Conservation (phyloP, 495 filamentous ascomycete species). For the Penicillium samsonianum region DNA sequence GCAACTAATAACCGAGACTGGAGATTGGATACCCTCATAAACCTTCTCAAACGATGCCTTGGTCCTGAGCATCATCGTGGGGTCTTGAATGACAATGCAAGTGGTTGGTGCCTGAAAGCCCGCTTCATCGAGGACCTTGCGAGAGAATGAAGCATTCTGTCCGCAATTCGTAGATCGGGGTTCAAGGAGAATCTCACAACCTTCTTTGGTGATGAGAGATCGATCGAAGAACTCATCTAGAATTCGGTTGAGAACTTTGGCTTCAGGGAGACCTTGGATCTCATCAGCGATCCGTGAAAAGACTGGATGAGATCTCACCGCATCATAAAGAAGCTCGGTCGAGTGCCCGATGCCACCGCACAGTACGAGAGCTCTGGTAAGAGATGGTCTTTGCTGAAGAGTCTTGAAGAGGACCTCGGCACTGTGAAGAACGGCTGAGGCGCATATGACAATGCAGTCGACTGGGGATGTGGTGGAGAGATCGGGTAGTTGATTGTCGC, state of each 20-base stretch:
- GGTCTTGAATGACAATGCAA: constrained; percentile 39
- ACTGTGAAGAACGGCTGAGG: constrained; percentile 26
- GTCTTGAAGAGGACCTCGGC: constrained; percentile 23
- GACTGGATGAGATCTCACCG: constrained; percentile 26
- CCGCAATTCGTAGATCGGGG: constrained; percentile 42
- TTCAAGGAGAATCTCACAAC: constrained; percentile 36
- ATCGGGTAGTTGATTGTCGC: constrained; percentile 20
- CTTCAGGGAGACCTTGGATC: constrained; percentile 32
- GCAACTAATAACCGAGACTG: constrained; percentile 31
- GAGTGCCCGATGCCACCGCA: constrained; percentile 45
- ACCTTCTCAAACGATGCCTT: constrained; percentile 36
- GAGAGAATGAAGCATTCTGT: constrained; percentile 31
- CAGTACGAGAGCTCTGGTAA: constrained; percentile 35
- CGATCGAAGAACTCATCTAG: constrained; percentile 28
- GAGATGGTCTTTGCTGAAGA: constrained; percentile 17
- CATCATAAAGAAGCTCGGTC: constrained; percentile 34
- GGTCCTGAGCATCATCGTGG: constrained; percentile 40
- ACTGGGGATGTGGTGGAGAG: constrained; percentile 6
- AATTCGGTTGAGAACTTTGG: constrained; percentile 33
- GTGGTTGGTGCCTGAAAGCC: constrained; percentile 19
- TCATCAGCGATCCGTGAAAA: constrained; percentile 22
- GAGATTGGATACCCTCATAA: constrained; percentile 18
- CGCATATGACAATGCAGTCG: constrained; percentile 37
- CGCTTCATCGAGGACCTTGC: constrained; percentile 27
- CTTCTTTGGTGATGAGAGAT: constrained; percentile 13